Base-by-base conservation (phyloP, 2,329 filamentous ascomycete species). In the Helicocarpus griseus region DNA sequence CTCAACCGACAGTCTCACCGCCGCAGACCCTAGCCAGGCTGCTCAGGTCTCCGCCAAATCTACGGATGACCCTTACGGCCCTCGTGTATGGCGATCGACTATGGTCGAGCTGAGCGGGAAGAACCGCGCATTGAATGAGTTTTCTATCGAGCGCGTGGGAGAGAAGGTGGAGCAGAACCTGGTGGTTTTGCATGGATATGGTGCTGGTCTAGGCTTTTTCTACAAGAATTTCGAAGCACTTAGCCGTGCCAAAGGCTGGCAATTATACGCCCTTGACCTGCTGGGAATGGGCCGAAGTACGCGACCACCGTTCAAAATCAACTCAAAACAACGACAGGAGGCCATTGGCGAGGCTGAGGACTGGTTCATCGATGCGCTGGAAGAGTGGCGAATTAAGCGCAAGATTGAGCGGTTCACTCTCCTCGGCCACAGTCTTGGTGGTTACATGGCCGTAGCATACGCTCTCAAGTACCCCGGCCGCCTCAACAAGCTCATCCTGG, bases 211-310 rank as follows among this genome's bases (percentile, higher is more conserved):
- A 0, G 93, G 91, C 21, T 97, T 98, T 71, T 98, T 95, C 76
- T 98, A 96, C 77, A 91, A 93, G 72, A 98, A 98, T 66, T 95
- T 95, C 54, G 93, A 98, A 68, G 82, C 85, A 5, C 72, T 98
- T 31, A 90, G 85, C 43, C 82, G 90, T 17, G 73, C 82, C 1
- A 75, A 78, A 26, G 89, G 90, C 26, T 94, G 93, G 83, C 90
- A 88, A 62, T 72, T 98, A 17, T 97, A 93, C 65, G 89, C 91
- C 1, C 74, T 98, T n/a, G 91, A 98, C 63, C 82, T 97, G 77
- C 77, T 96, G 14, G 91, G 91, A 53, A 96, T 96, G 87, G 91
- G 91, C 53, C 85, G 94, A 62, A 94, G 87, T 52, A 85, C 82
- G 24, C 78, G 91, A 4, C 91, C 93, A 1, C 71, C 82, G 0